Percentiles rank a stretch among this genome's conserved stretches.
Conservation (phyloP, 1,139 yeast species). For the Taphrina sp. region DNA sequence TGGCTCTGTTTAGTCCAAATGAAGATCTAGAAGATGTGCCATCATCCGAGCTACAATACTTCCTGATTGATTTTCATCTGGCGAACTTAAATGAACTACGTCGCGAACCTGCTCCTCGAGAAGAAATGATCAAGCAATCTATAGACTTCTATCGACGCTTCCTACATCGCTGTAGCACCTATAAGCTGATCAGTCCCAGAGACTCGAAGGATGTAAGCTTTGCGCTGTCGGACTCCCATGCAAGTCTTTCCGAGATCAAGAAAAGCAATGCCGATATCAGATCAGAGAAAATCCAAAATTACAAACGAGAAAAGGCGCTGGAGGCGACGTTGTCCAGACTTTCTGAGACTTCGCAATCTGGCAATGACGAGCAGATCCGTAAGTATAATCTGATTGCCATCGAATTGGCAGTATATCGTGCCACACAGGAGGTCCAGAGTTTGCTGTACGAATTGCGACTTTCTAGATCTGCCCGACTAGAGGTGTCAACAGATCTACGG, state of each 20-base stretch:
- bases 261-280: conserved; percentile 58
- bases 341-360: neutral
- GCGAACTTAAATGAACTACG: conserved; percentile 45
- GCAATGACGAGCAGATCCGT: too few species aligned
- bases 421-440: neutral
- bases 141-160: conserved; percentile 39
- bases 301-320: conserved; percentile 59
- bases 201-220: too few species aligned
- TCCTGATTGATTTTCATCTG: conserved; percentile 53
- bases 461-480: too few species aligned
- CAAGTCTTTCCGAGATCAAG: neutral
- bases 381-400: neutral
- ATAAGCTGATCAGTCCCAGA: conserved; percentile 33
- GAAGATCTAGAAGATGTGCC: conserved; percentile 59
- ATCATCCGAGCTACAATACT: conserved; percentile 55
- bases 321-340: conserved; percentile 35
- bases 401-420: neutral
- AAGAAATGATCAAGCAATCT: conserved; percentile 38
- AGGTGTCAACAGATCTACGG: too few species aligned
- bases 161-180: conserved; percentile 39
- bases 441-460: too few species aligned
- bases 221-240: conserved; percentile 30
- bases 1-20: conserved; percentile 58
- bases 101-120: conserved; percentile 34
- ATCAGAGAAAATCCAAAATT: conserved; percentile 69